Evolutionary conservation across 345 rosid genomes (phyloP).

Genomic region (Erysimum cheiranthoides): DNA sequence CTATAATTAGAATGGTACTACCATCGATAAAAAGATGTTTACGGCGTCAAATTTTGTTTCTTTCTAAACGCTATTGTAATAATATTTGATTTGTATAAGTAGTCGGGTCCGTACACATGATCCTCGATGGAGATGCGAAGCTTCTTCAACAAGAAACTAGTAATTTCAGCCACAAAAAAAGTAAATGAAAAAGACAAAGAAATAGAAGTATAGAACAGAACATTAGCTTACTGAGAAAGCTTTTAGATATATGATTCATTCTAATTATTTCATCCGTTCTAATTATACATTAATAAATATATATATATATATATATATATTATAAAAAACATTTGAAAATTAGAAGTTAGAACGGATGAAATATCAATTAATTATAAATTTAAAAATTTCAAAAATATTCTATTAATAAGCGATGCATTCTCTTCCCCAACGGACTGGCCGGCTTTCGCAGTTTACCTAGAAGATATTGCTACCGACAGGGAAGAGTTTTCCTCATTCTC

Average conservation of each 20-base stretch:
- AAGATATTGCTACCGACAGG: too few species aligned
- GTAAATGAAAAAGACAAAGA: slow-evolving; percentile 17
- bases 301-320: too few species aligned
- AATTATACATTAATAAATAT: too few species aligned
- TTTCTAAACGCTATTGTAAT: background rate
- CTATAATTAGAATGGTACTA: background rate
- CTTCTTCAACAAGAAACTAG: slow-evolving; percentile 28
- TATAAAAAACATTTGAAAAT: too few species aligned
- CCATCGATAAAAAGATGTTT: background rate
- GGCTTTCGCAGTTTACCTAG: too few species aligned
- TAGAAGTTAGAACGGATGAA: too few species aligned
- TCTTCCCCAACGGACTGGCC: too few species aligned
- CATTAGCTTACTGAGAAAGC: slow-evolving; percentile 22
- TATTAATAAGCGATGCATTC: too few species aligned
- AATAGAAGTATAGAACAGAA: background rate
- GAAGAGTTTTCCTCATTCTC: too few species aligned
- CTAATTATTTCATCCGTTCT: too few species aligned
- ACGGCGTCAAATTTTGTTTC: background rate
- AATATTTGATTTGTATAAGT: background rate
- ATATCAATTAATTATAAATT: too few species aligned
- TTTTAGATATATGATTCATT: background rate
- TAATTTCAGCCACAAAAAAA: background rate
- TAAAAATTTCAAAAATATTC: too few species aligned
- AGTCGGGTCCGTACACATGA: slow-evolving; percentile 10
- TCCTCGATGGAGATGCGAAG: slow-evolving; percentile 27